phyloP scores from a whole-genome alignment of 257 asterid genomes.

The Solanum sparsipilum region DNA sequence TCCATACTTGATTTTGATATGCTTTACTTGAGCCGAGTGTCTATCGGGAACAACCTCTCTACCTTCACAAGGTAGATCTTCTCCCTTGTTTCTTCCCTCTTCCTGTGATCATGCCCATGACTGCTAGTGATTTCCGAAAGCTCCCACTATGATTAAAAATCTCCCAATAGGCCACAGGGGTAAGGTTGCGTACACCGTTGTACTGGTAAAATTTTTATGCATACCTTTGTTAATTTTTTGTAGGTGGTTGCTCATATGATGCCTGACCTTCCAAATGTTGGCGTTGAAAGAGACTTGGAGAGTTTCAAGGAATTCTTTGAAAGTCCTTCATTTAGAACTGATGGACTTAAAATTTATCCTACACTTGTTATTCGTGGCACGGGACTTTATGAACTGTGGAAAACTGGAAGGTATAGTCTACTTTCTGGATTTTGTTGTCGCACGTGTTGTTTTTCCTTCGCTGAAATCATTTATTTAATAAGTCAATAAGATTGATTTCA shows the following conservation, averaged over 20 bases:
- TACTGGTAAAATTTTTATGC: not conserved
- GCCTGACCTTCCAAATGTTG: constrained; percentile 99
- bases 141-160: not conserved
- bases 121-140: not conserved
- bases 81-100: not conserved
- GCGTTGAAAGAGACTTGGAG: constrained; percentile 95
- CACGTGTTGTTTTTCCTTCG: not conserved
- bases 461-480: not conserved
- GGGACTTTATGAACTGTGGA: constrained; percentile 98
- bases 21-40: not conserved
- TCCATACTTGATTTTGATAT: not conserved
- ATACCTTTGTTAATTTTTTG: not conserved
- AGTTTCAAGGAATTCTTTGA: constrained; percentile 97
- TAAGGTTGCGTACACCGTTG: not conserved
- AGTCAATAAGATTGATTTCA: not conserved
- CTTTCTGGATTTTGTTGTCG: not conserved
- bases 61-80: not conserved
- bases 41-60: not conserved
- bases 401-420: constrained; percentile 71
- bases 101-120: not conserved
- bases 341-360: constrained; percentile 95
- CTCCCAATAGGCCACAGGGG: not conserved
- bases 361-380: constrained; percentile 98
- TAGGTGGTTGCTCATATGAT: constrained; percentile 99
- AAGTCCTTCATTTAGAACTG: constrained; percentile 89